A percentile compares a stretch with the other conserved stretches of the same genome.
These are phyloP conservation scores for Astrothelium subdiscretum DNA, from an alignment of 495 filamentous ascomycete genomes.

Conservation along the genomic window DNA sequence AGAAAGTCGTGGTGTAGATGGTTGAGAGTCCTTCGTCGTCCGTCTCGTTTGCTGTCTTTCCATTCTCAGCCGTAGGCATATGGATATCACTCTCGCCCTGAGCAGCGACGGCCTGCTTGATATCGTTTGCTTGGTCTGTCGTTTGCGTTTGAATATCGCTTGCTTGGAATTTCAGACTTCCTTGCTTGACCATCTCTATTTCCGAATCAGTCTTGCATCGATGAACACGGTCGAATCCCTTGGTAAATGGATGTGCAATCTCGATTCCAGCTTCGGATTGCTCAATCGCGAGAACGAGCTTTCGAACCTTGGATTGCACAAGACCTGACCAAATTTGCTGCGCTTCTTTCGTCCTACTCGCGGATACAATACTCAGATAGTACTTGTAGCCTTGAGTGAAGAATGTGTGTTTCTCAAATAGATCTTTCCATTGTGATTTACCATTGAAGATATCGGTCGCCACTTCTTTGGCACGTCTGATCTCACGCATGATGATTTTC, in stretches of 20 bases:
- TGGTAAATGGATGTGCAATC: constrained; percentile 83
- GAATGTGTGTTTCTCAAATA: constrained; percentile 81
- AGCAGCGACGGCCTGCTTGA: constrained; percentile 40
- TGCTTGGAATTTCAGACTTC: constrained; percentile 56
- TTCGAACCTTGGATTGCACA: constrained; percentile 83
- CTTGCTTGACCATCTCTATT: constrained; percentile 55
- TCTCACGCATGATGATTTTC: constrained; percentile 66
- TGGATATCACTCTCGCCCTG: constrained; percentile 33
- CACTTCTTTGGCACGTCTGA: constrained; percentile 64
- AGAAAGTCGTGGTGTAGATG: constrained; percentile 78
- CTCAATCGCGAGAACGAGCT: constrained; percentile 72
- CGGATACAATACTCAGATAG: constrained; percentile 80
- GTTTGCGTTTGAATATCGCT: constrained; percentile 48
- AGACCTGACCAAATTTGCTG: constrained; percentile 81
- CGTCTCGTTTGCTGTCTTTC: constrained; percentile 3
- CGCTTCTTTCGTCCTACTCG: constrained; percentile 72
- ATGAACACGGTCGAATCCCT: constrained; percentile 77
- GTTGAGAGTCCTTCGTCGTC: constrained; percentile 33
- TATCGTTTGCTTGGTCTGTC: constrained; percentile 45
- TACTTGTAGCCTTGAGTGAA: constrained; percentile 90
- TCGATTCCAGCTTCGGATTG: constrained; percentile 54
- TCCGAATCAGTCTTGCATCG: constrained; percentile 59
- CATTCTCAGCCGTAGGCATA: constrained; percentile 9
- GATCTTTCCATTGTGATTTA: constrained; percentile 67
- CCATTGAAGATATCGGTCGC: constrained; percentile 69